phyloP scores from a whole-genome alignment of 257 asterid species.

The Ballota nigra region DNA sequence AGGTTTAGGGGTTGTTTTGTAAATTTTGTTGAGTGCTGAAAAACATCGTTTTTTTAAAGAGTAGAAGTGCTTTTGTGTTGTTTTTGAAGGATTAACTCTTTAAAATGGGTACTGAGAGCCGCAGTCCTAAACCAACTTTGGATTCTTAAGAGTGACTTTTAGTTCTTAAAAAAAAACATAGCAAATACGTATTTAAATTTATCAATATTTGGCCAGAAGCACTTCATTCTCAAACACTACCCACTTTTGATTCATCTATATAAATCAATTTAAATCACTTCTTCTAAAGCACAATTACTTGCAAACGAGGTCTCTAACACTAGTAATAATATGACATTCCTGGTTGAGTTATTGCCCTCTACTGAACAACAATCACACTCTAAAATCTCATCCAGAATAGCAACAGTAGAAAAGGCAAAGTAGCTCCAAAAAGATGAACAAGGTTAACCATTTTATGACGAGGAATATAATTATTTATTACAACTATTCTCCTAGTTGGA shows the following conservation, averaged over 20 bases:
- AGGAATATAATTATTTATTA: slow-evolving; percentile 7
- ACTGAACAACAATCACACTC: neutral
- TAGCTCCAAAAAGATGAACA: neutral
- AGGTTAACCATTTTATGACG: neutral
- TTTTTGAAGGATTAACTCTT: no score
- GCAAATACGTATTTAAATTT: no score
- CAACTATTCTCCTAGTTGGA: slow-evolving; percentile 5
- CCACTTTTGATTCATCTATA: neutral
- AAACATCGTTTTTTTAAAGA: no score
- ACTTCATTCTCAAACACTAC: no score
- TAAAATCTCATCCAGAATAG: neutral
- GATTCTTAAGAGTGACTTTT: no score
- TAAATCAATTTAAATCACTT: neutral
- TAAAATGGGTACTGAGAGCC: no score
- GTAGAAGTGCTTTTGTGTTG: no score
- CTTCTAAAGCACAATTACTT: neutral
- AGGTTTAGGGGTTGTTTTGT: no score
- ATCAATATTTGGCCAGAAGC: no score
- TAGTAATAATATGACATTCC: neutral
- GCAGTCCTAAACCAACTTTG: no score
- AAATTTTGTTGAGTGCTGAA: no score
- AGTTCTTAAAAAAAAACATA: no score
- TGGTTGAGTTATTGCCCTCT: neutral
- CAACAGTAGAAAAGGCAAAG: neutral
- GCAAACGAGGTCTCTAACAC: neutral